Evolutionary conservation across 768 basidiomycete species (phyloP).

Genomic region (Psilocybe azurescens): DNA sequence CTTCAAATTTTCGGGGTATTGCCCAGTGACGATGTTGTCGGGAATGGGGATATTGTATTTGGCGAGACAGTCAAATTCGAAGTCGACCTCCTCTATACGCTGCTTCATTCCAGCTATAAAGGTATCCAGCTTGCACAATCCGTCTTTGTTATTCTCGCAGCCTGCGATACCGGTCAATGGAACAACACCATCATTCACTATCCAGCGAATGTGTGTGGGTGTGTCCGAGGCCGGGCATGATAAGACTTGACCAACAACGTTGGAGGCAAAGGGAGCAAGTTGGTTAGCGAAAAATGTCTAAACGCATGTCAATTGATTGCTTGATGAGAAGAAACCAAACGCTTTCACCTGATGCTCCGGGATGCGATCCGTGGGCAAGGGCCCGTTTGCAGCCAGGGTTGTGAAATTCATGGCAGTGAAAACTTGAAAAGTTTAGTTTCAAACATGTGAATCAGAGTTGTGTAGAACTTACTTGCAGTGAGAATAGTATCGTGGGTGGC

Average conservation of each 20-base stretch:
- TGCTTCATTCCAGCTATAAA: slow-evolving; percentile 65
- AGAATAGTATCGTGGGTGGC: slow-evolving; percentile 80
- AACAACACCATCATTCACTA: slow-evolving; percentile 77
- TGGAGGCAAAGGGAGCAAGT: slow-evolving; percentile 39
- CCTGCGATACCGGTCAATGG: slow-evolving; percentile 70
- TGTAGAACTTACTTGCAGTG: slow-evolving; percentile 56
- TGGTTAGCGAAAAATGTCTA: slow-evolving; percentile 36
- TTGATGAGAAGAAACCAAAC: slow-evolving; percentile 49
- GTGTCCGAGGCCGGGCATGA: slow-evolving; percentile 36
- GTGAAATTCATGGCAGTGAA: slow-evolving; percentile 78
- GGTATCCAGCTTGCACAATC: slow-evolving; percentile 62
- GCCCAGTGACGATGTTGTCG: slow-evolving; percentile 45
- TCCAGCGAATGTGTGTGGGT: slow-evolving; percentile 62
- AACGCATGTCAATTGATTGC: slow-evolving; percentile 39
- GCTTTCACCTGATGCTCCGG: slow-evolving; percentile 50
- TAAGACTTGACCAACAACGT: slow-evolving; percentile 51
- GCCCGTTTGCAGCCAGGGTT: slow-evolving; percentile 63
- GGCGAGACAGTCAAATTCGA: slow-evolving; percentile 61
- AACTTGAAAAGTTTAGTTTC: slow-evolving; percentile 39
- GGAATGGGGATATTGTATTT: slow-evolving; percentile 51
- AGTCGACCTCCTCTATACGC: slow-evolving; percentile 64
- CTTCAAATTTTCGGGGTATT: slow-evolving; percentile 23
- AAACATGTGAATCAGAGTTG: not conserved
- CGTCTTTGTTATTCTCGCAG: slow-evolving; percentile 60
- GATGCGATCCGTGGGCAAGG: slow-evolving; percentile 66